Conservation (phyloP, 192 early-diverging fungal genomes). For the Phycomyces nitens region DNA sequence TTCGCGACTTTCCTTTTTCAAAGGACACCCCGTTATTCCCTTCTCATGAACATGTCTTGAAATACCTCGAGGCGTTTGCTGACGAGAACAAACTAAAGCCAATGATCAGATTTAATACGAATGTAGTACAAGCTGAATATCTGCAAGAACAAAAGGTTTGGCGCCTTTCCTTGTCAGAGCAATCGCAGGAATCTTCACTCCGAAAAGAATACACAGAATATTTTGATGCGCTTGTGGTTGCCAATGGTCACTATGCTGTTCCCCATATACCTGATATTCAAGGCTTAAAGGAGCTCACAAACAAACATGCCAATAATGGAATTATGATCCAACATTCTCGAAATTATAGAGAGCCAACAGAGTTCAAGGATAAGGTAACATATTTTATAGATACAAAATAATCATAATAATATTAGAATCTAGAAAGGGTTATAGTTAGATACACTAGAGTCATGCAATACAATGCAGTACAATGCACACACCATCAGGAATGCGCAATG, state of each 20-base stretch:
- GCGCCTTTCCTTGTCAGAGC: slow-evolving; percentile 1
- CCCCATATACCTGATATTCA: slow-evolving; percentile 49
- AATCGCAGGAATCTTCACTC: slow-evolving; percentile 1
- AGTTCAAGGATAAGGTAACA: slow-evolving; percentile 34
- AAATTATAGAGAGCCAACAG: slow-evolving; percentile 30
- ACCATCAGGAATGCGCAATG: neutral
- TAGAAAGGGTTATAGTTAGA: no score
- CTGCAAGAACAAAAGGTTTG: slow-evolving; percentile 22
- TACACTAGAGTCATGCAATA: no score
- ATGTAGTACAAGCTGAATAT: slow-evolving; percentile 31
- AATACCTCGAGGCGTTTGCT: slow-evolving; percentile 38
- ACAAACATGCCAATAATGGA: neutral
- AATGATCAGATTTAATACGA: slow-evolving; percentile 35
- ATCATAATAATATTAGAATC: no score
- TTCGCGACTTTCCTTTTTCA: slow-evolving; percentile 39
- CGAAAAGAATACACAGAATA: slow-evolving; percentile 5
- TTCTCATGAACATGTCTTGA: slow-evolving; percentile 31
- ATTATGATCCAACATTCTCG: slow-evolving; percentile 28
- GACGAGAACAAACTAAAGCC: slow-evolving; percentile 15
- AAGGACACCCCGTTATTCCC: slow-evolving; percentile 37
- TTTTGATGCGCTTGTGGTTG: slow-evolving; percentile 52
- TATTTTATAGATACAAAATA: no score
- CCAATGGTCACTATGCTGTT: slow-evolving; percentile 43
- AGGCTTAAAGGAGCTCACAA: slow-evolving; percentile 20
- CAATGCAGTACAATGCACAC: neutral